These are phyloP conservation scores for Phytophthora sojae DNA, from an alignment of 352 stramenopile genomes.

Conservation along the genomic window DNA sequence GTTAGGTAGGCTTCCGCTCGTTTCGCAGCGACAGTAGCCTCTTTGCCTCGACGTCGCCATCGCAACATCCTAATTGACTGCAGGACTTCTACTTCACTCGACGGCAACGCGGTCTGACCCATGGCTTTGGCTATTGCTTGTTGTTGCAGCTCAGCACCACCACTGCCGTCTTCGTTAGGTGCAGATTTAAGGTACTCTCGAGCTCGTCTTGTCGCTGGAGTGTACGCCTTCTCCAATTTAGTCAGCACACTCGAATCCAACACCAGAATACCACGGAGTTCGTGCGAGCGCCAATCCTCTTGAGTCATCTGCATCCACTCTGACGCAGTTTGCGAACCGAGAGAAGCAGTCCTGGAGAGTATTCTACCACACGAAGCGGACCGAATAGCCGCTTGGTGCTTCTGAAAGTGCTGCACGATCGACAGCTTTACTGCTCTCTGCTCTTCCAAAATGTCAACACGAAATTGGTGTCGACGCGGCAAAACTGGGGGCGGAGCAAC, in stretches of 20 bases:
- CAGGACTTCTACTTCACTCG: constrained; percentile 16
- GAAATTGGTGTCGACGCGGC: not conserved
- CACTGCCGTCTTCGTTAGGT: not conserved
- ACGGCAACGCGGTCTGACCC: constrained; percentile 2
- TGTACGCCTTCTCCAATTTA: constrained; percentile 36
- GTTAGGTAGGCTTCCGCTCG: constrained; percentile 25
- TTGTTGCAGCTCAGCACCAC: constrained; percentile 33
- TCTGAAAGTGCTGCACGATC: constrained; percentile 42
- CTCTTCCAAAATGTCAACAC: constrained; percentile 15
- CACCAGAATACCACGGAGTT: constrained; percentile 52
- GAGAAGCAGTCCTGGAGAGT: constrained; percentile 6
- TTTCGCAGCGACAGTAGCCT: constrained; percentile 16
- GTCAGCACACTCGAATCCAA: constrained; percentile 49
- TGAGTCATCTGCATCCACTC: constrained; percentile 69
- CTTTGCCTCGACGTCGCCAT: constrained; percentile 25
- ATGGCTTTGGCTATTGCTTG: constrained; percentile 45
- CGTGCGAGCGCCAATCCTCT: constrained; percentile 55
- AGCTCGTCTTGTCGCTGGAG: constrained; percentile 25
- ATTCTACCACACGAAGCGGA: constrained; percentile 17
- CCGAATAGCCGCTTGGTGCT: constrained; percentile 51
- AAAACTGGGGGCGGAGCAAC: not conserved
- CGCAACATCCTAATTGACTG: constrained; percentile 30
- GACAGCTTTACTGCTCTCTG: constrained; percentile 13
- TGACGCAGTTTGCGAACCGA: not conserved
- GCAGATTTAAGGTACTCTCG: constrained; percentile 16